Conservation (phyloP, 495 filamentous ascomycete species). For the Elaphomyces granulatus region DNA sequence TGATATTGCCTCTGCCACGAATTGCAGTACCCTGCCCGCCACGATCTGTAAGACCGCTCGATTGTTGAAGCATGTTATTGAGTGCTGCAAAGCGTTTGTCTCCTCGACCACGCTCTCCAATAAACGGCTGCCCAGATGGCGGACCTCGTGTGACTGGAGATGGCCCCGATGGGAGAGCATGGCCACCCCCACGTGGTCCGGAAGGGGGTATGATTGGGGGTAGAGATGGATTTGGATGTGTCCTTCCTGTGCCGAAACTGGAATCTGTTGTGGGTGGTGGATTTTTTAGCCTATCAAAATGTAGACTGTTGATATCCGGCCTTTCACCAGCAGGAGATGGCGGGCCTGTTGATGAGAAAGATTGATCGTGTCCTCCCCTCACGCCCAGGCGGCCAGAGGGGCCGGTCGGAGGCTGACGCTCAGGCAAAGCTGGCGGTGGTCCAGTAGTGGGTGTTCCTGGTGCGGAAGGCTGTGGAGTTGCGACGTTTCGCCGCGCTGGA, state of each 20-base stretch:
- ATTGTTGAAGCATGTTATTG: constrained; percentile 33
- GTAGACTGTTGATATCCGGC: constrained; percentile 27
- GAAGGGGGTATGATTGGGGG: constrained; percentile 21
- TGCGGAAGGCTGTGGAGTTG: constrained; percentile 14
- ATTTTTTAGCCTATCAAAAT: constrained; percentile 35
- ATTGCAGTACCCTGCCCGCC: constrained; percentile 18
- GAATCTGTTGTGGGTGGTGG: constrained; percentile 13
- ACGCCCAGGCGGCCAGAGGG: constrained; percentile 21
- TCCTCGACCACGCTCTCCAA: constrained; percentile 26
- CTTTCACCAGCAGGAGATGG: constrained; percentile 15
- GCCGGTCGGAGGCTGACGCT: constrained; percentile 26
- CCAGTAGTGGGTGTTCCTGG: constrained; percentile 12
- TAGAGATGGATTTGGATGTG: constrained; percentile 14
- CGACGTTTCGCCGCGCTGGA: constrained; percentile 20
- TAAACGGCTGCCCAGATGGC: constrained; percentile 15
- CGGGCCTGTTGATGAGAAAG: constrained; percentile 10
- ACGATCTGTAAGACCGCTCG: constrained; percentile 21
- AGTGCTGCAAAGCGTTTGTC: constrained; percentile 32
- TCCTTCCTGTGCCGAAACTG: constrained; percentile 10
- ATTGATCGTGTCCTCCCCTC: constrained; percentile 16
- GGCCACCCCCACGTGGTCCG: constrained; percentile 19
- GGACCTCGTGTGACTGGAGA: constrained; percentile 17
- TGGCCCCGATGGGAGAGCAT: constrained; percentile 7
- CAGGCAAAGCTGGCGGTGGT: constrained; percentile 9
- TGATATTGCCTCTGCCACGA: constrained; percentile 25